Conservation (phyloP, 2,329 filamentous ascomycete genomes). For the Ophiostoma quercus region DNA sequence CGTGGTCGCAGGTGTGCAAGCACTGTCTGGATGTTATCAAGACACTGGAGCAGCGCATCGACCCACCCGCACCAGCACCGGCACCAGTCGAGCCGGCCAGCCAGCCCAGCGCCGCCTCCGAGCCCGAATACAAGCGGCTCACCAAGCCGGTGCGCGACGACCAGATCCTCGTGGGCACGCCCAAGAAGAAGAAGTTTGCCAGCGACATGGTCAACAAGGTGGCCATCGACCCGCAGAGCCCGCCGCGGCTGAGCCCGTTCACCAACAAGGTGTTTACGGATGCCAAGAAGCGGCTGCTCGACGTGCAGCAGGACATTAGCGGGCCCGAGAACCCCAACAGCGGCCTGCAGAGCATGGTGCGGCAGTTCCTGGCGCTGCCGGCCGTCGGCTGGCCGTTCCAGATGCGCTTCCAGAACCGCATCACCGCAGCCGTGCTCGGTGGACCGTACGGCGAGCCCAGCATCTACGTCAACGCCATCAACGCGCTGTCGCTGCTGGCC, state of each 20-base stretch:
- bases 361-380: slow-evolving; percentile 46
- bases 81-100: slow-evolving; percentile 27
- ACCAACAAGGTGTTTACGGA: slow-evolving; percentile 47
- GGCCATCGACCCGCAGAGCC: slow-evolving; percentile 44
- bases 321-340: slow-evolving; percentile 46
- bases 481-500: slow-evolving; percentile 62
- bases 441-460: slow-evolving; percentile 64
- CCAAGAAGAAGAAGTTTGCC: slow-evolving; percentile 36
- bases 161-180: slow-evolving; percentile 41
- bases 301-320: slow-evolving; percentile 51
- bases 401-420: slow-evolving; percentile 59
- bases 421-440: slow-evolving; percentile 65
- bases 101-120: slow-evolving; percentile 23
- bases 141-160: slow-evolving; percentile 43
- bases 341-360: slow-evolving; percentile 45
- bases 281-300: slow-evolving; percentile 46
- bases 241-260: slow-evolving; percentile 47
- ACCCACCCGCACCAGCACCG: slow-evolving; percentile 38
- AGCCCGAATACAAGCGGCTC: slow-evolving; percentile 34
- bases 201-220: slow-evolving; percentile 41
- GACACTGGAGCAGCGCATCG: slow-evolving; percentile 62
- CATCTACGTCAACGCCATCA: slow-evolving; percentile 66
- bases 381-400: slow-evolving; percentile 62
- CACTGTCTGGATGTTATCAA: slow-evolving; percentile 66
- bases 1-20: slow-evolving; percentile 73